Percentiles rank a stretch among this genome's conserved stretches.
Conservation (phyloP, 257 asterid species). For the Galeopsis tetrahit region DNA sequence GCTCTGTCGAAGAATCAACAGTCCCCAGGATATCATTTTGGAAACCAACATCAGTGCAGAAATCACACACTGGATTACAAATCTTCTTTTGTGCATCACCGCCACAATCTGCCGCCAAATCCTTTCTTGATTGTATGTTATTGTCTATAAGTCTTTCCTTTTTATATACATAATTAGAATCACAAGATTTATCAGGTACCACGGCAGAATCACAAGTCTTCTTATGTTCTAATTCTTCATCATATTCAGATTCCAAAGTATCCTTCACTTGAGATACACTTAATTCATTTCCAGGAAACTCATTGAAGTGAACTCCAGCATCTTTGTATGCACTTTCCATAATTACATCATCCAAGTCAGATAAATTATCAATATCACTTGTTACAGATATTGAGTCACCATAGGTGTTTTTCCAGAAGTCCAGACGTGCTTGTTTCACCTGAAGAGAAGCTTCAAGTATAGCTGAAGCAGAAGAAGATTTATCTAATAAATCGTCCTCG, state of each 20-base stretch:
- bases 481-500: constrained; percentile 40
- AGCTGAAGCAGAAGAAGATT: constrained; percentile 56
- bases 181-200: constrained; percentile 34
- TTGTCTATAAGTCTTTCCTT: constrained; percentile 33
- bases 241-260: constrained; percentile 51
- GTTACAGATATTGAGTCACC: constrained; percentile 30
- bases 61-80: constrained; percentile 31
- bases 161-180: constrained; percentile 27
- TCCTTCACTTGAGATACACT: constrained; percentile 64
- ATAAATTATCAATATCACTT: constrained; percentile 49
- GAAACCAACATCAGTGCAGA: constrained; percentile 36
- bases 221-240: constrained; percentile 38
- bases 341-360: constrained; percentile 64
- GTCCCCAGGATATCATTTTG: constrained; percentile 33
- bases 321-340: constrained; percentile 78
- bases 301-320: constrained; percentile 49
- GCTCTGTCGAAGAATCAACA: constrained; percentile 38
- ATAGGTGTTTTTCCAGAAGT: constrained; percentile 44
- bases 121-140: constrained; percentile 35
- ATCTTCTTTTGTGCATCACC: constrained; percentile 37
- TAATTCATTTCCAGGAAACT: constrained; percentile 38
- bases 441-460: constrained; percentile 80
- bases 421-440: constrained; percentile 75
- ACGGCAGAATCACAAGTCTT: constrained; percentile 37
- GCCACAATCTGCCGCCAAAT: constrained; percentile 31